A percentile compares a stretch with the other conserved stretches of the same genome.
phyloP scores from a whole-genome alignment of 2,329 filamentous ascomycete genomes.

The Magnaporthiopsis incrustans region DNA sequence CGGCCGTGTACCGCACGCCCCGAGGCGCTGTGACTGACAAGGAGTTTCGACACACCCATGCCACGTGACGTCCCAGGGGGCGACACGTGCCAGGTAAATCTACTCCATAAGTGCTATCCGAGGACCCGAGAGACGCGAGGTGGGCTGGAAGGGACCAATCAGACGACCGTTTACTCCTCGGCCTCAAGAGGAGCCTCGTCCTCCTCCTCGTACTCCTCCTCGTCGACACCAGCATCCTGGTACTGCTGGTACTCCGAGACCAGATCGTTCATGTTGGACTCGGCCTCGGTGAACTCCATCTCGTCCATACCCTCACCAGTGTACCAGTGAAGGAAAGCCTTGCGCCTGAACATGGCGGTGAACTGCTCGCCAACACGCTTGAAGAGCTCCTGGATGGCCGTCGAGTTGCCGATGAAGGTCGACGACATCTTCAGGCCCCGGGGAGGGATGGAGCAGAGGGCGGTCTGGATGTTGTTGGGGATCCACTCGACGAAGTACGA shows the following conservation, averaged over 20 bases:
- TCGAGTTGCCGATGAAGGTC: constrained; percentile 98
- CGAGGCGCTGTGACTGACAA: neutral
- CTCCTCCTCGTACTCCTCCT: constrained; percentile 93
- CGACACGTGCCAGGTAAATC: neutral
- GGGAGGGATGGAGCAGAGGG: constrained; percentile 96
- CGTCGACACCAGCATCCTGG: constrained; percentile 96
- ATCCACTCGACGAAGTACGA: constrained; percentile 99
- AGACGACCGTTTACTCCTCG: constrained; percentile 40
- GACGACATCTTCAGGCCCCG: constrained; percentile 98
- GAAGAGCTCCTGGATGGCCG: constrained; percentile 99
- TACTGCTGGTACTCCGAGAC: constrained; percentile 99
- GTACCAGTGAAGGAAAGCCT: constrained; percentile 99
- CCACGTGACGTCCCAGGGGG: neutral
- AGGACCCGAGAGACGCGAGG: neutral
- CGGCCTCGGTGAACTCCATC: constrained; percentile 99
- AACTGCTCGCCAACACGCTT: constrained; percentile 99
- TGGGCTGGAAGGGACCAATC: neutral
- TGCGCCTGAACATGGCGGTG: constrained; percentile 99
- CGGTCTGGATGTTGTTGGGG: constrained; percentile 99
- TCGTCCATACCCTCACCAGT: constrained; percentile 99
- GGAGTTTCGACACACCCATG: neutral
- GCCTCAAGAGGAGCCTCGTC: constrained; percentile 75
- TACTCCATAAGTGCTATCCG: neutral
- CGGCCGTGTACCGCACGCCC: neutral
- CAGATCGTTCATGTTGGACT: constrained; percentile 99